Evolutionary conservation across 2,329 filamentous ascomycete species (phyloP).

Genomic region (Bipolaris cookei): DNA sequence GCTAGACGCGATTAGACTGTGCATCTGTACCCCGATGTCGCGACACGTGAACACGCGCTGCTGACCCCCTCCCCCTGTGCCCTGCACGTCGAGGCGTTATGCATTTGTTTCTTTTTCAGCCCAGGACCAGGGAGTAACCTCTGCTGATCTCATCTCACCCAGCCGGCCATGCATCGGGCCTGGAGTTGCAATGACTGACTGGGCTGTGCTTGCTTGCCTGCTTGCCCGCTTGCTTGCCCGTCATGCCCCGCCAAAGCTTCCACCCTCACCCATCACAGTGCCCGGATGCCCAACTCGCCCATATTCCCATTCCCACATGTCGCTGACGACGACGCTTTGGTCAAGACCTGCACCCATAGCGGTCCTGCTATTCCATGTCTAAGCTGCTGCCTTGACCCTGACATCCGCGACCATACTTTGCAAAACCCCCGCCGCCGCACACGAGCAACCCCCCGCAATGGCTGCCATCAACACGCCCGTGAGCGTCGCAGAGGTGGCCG

Average conservation of each 20-base stretch:
- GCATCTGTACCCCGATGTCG: constrained; percentile 13
- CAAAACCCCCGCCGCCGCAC: not conserved
- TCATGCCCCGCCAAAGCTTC: constrained; percentile 37
- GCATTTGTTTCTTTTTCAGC: not conserved
- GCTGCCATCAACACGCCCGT: constrained; percentile 59
- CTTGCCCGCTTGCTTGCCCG: constrained; percentile 4
- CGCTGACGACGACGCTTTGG: constrained; percentile 41
- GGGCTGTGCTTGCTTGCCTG: constrained; percentile 3
- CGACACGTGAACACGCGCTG: constrained; percentile 37
- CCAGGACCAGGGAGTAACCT: not conserved
- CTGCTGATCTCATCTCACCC: not conserved
- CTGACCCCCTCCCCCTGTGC: not conserved
- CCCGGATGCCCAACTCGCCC: constrained; percentile 17
- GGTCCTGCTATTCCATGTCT: constrained; percentile 9
- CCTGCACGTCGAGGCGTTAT: constrained; percentile 11
- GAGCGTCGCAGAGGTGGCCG: constrained; percentile 77
- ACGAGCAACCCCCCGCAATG: constrained; percentile 27
- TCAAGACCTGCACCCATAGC: constrained; percentile 31
- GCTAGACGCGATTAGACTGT: constrained; percentile 17
- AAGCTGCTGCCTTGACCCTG: constrained; percentile 11
- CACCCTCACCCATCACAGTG: constrained; percentile 33
- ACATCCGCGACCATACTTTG: not conserved
- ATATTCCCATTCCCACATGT: constrained; percentile 16
- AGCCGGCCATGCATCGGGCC: not conserved
- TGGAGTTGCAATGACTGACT: not conserved